Conservation (phyloP, 176 grass and related monocot species). For the Ensete ventricosum region DNA sequence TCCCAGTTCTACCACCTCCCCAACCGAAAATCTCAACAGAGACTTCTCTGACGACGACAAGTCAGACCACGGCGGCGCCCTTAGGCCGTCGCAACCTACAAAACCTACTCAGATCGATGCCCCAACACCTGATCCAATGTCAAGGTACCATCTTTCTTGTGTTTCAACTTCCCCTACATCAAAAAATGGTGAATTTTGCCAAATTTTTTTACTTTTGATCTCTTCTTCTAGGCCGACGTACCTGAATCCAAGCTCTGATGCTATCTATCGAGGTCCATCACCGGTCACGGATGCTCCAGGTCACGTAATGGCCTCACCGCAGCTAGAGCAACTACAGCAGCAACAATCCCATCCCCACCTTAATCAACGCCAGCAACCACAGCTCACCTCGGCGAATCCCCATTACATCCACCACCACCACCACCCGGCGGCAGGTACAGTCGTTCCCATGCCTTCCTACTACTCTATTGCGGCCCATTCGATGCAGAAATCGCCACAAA, state of each 20-base stretch:
- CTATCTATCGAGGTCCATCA: conserved; percentile 37
- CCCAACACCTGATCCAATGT: conserved; percentile 29
- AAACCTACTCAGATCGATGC: conserved; percentile 7
- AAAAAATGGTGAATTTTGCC: neutral
- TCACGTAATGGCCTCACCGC: conserved; percentile 35
- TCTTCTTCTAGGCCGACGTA: neutral
- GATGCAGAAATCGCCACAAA: conserved; percentile 48
- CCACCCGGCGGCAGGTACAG: conserved; percentile 56
- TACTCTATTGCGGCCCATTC: conserved; percentile 37
- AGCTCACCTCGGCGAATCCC: conserved; percentile 43
- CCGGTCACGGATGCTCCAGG: conserved; percentile 36
- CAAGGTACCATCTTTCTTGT: conserved; percentile 39
- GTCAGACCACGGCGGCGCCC: conserved; percentile 59
- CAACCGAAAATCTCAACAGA: conserved; percentile 42
- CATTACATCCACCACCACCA: conserved; percentile 83
- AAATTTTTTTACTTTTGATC: neutral
- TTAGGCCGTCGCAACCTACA: conserved; percentile 29
- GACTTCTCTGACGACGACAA: conserved; percentile 72
- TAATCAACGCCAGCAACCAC: conserved; percentile 45
- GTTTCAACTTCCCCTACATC: neutral
- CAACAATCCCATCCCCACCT: conserved; percentile 28
- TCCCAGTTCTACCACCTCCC: conserved; percentile 33
- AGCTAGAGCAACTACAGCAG: conserved; percentile 38
- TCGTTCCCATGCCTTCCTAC: conserved; percentile 55
- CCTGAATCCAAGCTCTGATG: neutral